Evolutionary conservation across 2,329 filamentous ascomycete species (phyloP).

Genomic region (Cladosporium sp.): DNA sequence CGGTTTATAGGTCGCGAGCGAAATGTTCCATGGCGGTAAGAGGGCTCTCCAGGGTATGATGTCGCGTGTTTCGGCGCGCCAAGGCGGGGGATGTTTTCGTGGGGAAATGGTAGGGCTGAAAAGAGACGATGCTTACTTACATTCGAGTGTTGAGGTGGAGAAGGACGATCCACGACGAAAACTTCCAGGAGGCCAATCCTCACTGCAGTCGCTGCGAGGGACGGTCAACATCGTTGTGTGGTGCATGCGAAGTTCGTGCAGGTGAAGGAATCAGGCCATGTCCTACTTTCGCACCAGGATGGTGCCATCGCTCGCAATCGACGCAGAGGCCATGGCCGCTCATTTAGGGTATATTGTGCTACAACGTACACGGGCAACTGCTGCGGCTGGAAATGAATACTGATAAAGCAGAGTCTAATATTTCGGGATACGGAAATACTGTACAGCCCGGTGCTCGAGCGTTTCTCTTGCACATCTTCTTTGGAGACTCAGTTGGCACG

Average conservation of each 20-base stretch:
- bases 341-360: no score
- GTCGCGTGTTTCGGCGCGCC: constrained; percentile 1
- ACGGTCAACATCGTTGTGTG: constrained; percentile 1
- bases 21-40: neutral
- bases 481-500: no score
- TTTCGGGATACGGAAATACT: neutral
- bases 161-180: constrained; percentile 5
- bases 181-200: constrained; percentile 5
- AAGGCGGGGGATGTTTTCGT: constrained; percentile 8
- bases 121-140: constrained; percentile 1
- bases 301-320: constrained; percentile 11
- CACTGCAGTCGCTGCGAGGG: constrained; percentile 7
- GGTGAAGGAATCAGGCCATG: neutral
- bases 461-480: no score
- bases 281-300: neutral
- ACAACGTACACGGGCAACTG: no score
- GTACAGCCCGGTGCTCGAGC: neutral
- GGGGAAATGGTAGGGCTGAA: neutral
- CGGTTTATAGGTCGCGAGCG: no score
- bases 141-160: neutral
- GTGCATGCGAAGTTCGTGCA: neutral
- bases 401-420: no score
- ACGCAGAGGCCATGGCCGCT: neutral
- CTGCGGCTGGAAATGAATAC: no score
- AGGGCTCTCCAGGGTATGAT: constrained; percentile 1